Percentiles rank a stretch among this genome's conserved stretches.
These are phyloP conservation scores for Alopecurus myosuroides DNA, from an alignment of 176 grass and related monocot species.

Conservation along the genomic window DNA sequence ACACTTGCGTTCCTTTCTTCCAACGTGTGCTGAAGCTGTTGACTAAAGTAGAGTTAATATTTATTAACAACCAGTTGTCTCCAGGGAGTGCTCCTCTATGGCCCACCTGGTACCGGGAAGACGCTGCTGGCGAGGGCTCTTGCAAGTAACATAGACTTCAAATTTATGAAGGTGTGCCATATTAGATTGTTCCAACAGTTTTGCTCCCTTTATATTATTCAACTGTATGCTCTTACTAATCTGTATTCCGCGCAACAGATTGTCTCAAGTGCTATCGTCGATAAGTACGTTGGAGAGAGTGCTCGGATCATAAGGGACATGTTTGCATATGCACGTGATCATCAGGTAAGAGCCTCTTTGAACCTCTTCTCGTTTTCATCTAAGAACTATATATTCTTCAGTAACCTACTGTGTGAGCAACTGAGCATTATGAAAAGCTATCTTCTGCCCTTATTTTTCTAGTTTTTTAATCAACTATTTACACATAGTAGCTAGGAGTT, in stretches of 20 bases:
- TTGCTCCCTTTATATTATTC: not conserved
- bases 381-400: not conserved
- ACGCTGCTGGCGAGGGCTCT: not conserved
- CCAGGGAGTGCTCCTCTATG: constrained; percentile 64
- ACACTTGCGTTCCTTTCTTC: not conserved
- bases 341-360: not conserved
- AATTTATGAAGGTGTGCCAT: not conserved
- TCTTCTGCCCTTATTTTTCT: too few species aligned
- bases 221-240: not conserved
- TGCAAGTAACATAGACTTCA: constrained; percentile 5
- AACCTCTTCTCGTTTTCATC: not conserved
- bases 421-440: not conserved
- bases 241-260: not conserved
- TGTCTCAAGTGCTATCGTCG: constrained; percentile 1
- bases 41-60: not conserved
- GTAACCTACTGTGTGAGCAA: not conserved
- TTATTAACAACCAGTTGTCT: not conserved
- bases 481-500: too few species aligned
- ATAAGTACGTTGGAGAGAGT: constrained; percentile 4
- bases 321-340: constrained; percentile 9
- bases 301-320: not conserved
- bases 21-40: not conserved
- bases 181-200: not conserved
- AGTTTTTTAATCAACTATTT: too few species aligned
- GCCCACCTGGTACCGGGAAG: constrained; percentile 32